Percentiles rank a stretch among this genome's conserved stretches.
Conservation (phyloP, 768 basidiomycete genomes). For the Nevesoporus exiguus region DNA sequence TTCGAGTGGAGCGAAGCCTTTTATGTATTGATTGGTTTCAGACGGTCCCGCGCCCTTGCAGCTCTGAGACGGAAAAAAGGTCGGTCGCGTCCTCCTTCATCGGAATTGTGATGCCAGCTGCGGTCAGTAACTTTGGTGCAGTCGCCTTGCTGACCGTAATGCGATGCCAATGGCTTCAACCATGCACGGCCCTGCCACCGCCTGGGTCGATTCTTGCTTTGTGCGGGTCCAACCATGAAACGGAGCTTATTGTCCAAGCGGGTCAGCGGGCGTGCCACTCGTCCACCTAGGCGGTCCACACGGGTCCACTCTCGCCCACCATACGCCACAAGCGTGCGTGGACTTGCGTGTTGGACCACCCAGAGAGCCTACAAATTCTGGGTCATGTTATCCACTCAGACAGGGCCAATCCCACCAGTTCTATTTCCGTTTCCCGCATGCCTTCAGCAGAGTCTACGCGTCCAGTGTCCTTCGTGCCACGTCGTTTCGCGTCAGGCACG, state of each 20-base stretch:
- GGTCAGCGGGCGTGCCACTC: neutral
- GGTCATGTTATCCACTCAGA: neutral
- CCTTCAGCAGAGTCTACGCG: neutral
- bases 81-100: slow-evolving; percentile 4
- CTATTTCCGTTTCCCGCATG: slow-evolving; percentile 7
- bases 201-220: neutral
- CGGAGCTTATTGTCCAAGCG: neutral
- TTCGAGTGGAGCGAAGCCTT: neutral
- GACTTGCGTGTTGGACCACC: slow-evolving; percentile 7
- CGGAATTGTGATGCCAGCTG: slow-evolving; percentile 3
- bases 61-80: neutral
- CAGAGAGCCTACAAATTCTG: slow-evolving; percentile 14
- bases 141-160: slow-evolving; percentile 1
- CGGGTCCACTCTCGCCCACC: neutral
- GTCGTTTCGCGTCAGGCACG: slow-evolving; percentile 23
- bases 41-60: neutral
- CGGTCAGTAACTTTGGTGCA: neutral
- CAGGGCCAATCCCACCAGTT: neutral
- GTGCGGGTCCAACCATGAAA: slow-evolving; percentile 5
- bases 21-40: slow-evolving; percentile 3
- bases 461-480: slow-evolving; percentile 16
- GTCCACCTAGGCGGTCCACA: neutral
- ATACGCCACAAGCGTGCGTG: slow-evolving; percentile 1
- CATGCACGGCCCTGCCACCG: slow-evolving; percentile 8
- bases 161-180: slow-evolving; percentile 2